phyloP scores from a whole-genome alignment of 2,329 filamentous ascomycete species.

The Diaporthe sp. region DNA sequence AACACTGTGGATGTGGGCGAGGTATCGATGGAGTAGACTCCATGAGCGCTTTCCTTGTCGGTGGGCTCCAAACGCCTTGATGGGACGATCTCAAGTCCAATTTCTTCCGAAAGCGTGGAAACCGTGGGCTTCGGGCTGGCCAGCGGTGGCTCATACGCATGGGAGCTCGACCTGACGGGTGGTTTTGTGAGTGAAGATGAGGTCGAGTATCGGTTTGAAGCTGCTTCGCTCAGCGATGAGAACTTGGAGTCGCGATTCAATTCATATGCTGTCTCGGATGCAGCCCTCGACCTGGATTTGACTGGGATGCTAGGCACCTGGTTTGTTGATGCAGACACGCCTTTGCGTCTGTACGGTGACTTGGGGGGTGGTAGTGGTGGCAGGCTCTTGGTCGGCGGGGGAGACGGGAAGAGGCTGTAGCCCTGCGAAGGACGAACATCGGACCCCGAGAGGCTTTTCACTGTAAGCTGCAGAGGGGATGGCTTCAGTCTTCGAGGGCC shows the following conservation, averaged over 20 bases:
- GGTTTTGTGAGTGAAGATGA: conserved; percentile 12
- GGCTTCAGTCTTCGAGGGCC: not conserved
- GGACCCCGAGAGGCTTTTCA: not conserved
- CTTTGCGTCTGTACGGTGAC: conserved; percentile 13
- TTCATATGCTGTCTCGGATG: conserved; percentile 16
- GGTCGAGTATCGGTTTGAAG: conserved; percentile 24
- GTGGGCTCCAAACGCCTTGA: conserved; percentile 40
- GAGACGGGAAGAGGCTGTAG: conserved; percentile 33
- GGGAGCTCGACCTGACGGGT: conserved; percentile 26
- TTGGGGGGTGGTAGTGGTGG: conserved; percentile 32
- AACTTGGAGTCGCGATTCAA: conserved; percentile 26
- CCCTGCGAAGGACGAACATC: not conserved
- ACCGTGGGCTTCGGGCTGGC: not conserved
- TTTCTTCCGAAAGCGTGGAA: conserved; percentile 13
- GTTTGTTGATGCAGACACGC: not conserved
- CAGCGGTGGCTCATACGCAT: conserved; percentile 8
- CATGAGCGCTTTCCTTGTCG: conserved; percentile 43
- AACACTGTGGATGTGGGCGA: conserved; percentile 46
- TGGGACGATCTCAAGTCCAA: conserved; percentile 25
- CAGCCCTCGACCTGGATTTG: conserved; percentile 21
- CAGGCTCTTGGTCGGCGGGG: conserved; percentile 31
- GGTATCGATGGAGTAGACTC: conserved; percentile 49
- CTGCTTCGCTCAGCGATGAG: conserved; percentile 18
- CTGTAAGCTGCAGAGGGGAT: not conserved
- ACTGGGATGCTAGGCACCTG: conserved; percentile 7